These are phyloP conservation scores for Pelagophyceae sp. DNA, from an alignment of 352 stramenopile species.

Conservation along the genomic window DNA sequence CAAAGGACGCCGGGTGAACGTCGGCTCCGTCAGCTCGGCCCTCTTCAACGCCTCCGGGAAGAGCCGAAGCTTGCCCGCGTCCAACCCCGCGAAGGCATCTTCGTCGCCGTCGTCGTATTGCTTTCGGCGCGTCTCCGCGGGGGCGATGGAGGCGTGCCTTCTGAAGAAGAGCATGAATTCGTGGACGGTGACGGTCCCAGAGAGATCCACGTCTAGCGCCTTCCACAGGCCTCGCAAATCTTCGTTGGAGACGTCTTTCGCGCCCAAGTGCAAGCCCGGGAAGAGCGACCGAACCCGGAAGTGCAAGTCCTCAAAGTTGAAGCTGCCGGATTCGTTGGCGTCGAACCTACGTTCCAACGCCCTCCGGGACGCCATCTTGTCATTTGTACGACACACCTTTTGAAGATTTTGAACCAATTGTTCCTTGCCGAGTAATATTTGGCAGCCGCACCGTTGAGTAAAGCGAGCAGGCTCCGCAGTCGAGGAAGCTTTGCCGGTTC, in stretches of 20 bases:
- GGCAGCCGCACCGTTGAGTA: not conserved
- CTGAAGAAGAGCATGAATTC: constrained; percentile 17
- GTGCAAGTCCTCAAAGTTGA: not conserved
- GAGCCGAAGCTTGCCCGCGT: too few relatives aligned
- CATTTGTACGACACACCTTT: too few relatives aligned
- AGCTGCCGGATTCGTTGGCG: not conserved
- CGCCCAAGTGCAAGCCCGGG: not conserved
- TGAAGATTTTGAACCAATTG: constrained; percentile 17
- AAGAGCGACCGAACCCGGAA: not conserved
- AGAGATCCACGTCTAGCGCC: not conserved
- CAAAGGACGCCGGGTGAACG: not conserved
- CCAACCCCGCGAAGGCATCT: too few relatives aligned
- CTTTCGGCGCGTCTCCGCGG: not conserved
- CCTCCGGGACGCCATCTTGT: not conserved
- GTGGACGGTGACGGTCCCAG: not conserved
- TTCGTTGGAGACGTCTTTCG: not conserved
- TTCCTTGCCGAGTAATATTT: not conserved
- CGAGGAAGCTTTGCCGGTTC: not conserved
- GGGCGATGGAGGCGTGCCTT: not conserved
- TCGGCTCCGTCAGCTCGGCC: not conserved
- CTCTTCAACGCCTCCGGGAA: not conserved
- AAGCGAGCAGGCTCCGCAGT: not conserved
- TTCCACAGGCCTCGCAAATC: not conserved
- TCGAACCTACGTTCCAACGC: too few relatives aligned
- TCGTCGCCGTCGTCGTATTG: not conserved